phyloP scores from a whole-genome alignment of 192 early-diverging fungal genomes.

The Backusella australiensis region DNA sequence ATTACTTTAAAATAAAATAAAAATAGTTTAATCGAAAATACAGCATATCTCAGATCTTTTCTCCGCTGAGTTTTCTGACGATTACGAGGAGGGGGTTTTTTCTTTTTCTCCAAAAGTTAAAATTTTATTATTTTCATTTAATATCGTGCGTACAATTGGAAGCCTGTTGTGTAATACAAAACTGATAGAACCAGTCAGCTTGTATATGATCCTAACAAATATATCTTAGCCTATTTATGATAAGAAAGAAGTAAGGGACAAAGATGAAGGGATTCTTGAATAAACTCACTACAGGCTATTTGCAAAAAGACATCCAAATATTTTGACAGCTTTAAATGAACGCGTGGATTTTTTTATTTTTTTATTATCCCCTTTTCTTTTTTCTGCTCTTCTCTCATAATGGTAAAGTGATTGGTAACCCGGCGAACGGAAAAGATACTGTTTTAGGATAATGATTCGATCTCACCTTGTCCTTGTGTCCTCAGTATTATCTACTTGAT shows the following conservation, averaged over 20 bases:
- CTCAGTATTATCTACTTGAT: not conserved
- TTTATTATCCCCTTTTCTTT: not conserved
- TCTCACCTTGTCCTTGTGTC: conserved; percentile 3
- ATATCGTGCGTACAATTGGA: not conserved
- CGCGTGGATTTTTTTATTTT: not conserved
- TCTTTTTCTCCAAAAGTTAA: not conserved
- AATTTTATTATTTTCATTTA: not conserved
- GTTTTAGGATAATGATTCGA: conserved; percentile 2
- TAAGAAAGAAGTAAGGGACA: not conserved
- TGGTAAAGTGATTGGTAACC: not conserved
- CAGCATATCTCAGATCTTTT: not conserved
- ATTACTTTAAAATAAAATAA: not conserved
- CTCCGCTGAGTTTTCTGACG: not conserved
- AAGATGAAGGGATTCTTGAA: not conserved
- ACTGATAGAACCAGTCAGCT: not conserved
- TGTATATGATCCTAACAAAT: not conserved
- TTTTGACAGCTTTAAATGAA: not conserved
- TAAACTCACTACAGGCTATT: no score
- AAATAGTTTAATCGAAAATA: not conserved
- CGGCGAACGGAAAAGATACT: not conserved
- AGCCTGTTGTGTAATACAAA: not conserved
- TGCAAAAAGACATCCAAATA: not conserved
- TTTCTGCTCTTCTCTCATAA: not conserved
- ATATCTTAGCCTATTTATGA: not conserved
- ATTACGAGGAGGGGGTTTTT: not conserved